These are phyloP conservation scores for Crithidia expoeki DNA, from an alignment of 208 protist species.

Conservation along the genomic window DNA sequence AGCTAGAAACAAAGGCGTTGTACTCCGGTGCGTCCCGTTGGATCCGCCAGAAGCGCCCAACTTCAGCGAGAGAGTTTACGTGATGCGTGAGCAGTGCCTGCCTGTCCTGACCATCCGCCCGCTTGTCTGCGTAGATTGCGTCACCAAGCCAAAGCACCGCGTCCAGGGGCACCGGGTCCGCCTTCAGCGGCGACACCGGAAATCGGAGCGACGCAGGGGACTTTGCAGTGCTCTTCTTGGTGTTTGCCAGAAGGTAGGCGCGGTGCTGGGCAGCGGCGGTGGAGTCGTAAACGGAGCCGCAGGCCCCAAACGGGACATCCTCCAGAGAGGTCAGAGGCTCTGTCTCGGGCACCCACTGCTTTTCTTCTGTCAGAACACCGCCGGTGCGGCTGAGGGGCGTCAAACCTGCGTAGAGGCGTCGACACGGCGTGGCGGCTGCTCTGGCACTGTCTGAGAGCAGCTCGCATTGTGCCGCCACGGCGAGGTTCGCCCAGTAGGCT, in stretches of 20 bases:
- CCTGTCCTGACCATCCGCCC: slow-evolving; percentile 27
- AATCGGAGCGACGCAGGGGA: background rate
- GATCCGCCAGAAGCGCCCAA: slow-evolving; percentile 63
- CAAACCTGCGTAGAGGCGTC: slow-evolving; percentile 34
- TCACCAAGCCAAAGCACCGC: slow-evolving; percentile 85
- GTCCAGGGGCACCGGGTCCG: slow-evolving; percentile 40
- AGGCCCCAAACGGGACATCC: slow-evolving; percentile 28
- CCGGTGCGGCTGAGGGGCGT: slow-evolving; percentile 23
- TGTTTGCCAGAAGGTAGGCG: background rate
- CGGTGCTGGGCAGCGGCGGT: slow-evolving; percentile 14
- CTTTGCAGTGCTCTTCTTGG: background rate
- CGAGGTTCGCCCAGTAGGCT: slow-evolving; percentile 69
- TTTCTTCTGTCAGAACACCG: slow-evolving; percentile 4
- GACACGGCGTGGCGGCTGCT: slow-evolving; percentile 27
- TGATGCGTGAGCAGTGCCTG: slow-evolving; percentile 30
- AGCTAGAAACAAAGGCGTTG: slow-evolving; percentile 60
- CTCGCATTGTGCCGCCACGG: slow-evolving; percentile 48
- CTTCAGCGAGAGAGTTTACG: slow-evolving; percentile 38
- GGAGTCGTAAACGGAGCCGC: slow-evolving; percentile 34
- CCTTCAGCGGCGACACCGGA: slow-evolving; percentile 2
- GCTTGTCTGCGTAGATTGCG: slow-evolving; percentile 83
- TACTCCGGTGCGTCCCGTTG: slow-evolving; percentile 67
- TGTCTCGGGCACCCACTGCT: slow-evolving; percentile 2
- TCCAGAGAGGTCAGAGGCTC: slow-evolving; percentile 7
- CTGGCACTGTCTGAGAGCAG: slow-evolving; percentile 23